Evolutionary conservation across 495 filamentous ascomycete species (phyloP).

Genomic region (Neurospora sp.): DNA sequence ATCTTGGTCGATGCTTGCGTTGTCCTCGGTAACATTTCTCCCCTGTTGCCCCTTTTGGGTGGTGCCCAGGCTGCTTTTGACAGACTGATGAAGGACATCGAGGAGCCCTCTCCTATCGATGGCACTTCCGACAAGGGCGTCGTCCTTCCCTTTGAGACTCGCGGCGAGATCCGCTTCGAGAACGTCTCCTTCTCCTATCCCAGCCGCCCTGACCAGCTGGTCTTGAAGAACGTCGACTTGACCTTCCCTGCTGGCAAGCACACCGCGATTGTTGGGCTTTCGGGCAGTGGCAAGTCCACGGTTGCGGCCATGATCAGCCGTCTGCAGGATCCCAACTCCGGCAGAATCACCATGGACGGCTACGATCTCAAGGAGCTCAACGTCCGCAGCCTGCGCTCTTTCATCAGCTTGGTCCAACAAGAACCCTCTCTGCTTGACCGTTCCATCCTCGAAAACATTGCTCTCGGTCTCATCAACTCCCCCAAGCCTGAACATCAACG

Average conservation of each 20-base stretch:
- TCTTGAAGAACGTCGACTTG: constrained; percentile 71
- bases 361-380: constrained; percentile 69
- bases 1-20: constrained; percentile 30
- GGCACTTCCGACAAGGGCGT: constrained; percentile 55
- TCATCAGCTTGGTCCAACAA: constrained; percentile 72
- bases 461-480: constrained; percentile 78
- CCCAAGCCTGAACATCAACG: constrained; percentile 50
- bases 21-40: constrained; percentile 73
- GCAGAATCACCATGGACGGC: constrained; percentile 67
- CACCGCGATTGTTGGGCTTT: constrained; percentile 55
- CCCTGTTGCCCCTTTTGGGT: constrained; percentile 62
- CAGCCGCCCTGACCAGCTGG: constrained; percentile 71
- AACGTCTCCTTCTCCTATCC: constrained; percentile 86
- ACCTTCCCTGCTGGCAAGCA: constrained; percentile 73
- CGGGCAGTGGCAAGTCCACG: constrained; percentile 67
- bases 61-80: constrained; percentile 68
- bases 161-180: constrained; percentile 65
- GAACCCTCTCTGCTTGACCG: constrained; percentile 74
- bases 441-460: constrained; percentile 74
- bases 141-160: constrained; percentile 50
- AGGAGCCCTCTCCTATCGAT: constrained; percentile 71
- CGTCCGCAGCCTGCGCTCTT: constrained; percentile 72
- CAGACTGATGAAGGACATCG: constrained; percentile 83
- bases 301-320: constrained; percentile 81
- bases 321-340: constrained; percentile 76